Conservation (phyloP, 345 rosid genomes). For the Eucalyptus tenuipes region DNA sequence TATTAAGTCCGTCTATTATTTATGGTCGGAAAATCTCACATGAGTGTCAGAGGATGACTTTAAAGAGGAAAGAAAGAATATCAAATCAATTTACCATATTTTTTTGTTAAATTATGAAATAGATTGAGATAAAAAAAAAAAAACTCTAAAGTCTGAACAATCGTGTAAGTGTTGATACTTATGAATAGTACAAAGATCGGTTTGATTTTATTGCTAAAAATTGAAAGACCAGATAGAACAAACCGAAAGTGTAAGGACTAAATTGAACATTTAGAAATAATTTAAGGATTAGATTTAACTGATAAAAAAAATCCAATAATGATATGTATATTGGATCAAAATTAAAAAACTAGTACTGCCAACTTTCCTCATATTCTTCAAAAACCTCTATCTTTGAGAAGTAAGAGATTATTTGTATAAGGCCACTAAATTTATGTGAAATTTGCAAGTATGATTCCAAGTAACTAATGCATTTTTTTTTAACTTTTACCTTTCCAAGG, state of each 20-base stretch:
- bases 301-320: background rate
- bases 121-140: background rate
- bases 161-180: too few species aligned
- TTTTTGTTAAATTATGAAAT: background rate
- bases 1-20: background rate
- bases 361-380: too few species aligned
- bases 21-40: background rate
- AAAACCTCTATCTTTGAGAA: background rate
- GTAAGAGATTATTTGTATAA: background rate
- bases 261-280: background rate
- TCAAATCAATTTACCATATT: fast-evolving
- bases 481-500: background rate
- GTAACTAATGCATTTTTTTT: background rate
- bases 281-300: fast-evolving
- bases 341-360: background rate
- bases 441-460: background rate
- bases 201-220: background rate
- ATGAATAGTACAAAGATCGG: background rate
- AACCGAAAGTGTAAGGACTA: background rate
- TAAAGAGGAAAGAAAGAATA: background rate
- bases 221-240: background rate
- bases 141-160: background rate
- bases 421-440: background rate
- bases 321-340: background rate
- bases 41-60: background rate